phyloP scores from a whole-genome alignment of 2,329 filamentous ascomycete species.

The Neonectria magnoliae region DNA sequence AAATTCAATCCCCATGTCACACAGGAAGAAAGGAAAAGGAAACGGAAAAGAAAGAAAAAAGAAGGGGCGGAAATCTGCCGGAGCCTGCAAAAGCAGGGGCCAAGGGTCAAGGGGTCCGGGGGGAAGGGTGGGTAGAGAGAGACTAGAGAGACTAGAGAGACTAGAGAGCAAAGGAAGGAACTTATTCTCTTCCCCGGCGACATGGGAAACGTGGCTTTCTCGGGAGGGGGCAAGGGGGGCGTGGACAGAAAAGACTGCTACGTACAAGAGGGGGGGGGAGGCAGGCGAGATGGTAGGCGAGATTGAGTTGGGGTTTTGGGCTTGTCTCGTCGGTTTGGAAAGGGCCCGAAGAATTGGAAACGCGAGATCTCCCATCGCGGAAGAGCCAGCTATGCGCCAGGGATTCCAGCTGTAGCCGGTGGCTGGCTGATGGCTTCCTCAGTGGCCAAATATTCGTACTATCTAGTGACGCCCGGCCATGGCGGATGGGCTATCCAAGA shows the following conservation, averaged over 20 bases:
- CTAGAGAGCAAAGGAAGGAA: neutral
- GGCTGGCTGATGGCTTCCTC: neutral
- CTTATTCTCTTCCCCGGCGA: neutral
- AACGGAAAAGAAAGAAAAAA: conserved; percentile 1
- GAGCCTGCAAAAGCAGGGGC: neutral
- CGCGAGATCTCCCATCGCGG: conserved; percentile 23
- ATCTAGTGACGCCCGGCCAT: neutral
- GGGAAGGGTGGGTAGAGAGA: neutral
- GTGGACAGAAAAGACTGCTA: neutral
- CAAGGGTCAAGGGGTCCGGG: neutral
- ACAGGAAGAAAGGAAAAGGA: neutral
- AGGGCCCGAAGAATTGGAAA: conserved; percentile 23
- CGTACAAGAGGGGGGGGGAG: neutral
- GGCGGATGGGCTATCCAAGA: neutral
- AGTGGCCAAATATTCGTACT: too few relatives aligned
- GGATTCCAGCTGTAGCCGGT: neutral
- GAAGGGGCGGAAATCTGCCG: neutral
- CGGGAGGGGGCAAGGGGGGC: neutral
- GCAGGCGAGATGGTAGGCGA: conserved; percentile 24
- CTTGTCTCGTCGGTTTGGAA: conserved; percentile 5
- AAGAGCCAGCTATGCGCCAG: conserved; percentile 8
- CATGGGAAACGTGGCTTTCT: conserved; percentile 3
- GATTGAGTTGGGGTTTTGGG: conserved; percentile 16
- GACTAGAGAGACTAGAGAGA: too few relatives aligned
- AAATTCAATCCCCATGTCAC: too few relatives aligned